Evolutionary conservation across 169 alveolate genomes (phyloP).

Genomic region (Eimeria acervulina): DNA sequence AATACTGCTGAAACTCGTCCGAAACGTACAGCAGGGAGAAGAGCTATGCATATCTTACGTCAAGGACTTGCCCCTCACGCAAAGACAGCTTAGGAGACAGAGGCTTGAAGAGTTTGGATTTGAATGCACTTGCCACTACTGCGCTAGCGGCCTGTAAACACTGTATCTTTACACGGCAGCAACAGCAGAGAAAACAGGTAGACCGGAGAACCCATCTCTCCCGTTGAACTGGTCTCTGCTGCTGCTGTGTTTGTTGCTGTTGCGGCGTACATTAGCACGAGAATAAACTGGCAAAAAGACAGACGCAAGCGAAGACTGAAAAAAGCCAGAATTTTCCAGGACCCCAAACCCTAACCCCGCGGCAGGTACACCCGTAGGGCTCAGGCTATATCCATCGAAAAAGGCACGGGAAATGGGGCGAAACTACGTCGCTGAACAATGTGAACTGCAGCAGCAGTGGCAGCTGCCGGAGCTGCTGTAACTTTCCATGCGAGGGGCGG

Average conservation of each 20-base stretch:
- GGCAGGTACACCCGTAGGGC: conserved; percentile 20
- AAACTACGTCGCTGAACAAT: neutral
- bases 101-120: conserved; percentile 60
- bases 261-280: neutral
- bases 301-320: neutral
- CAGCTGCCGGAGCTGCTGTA: conserved; percentile 14
- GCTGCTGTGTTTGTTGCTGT: conserved; percentile 8
- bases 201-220: too few relatives aligned
- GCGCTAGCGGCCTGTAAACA: conserved; percentile 32
- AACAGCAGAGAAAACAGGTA: too few relatives aligned
- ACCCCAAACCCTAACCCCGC: neutral
- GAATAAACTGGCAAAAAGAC: neutral
- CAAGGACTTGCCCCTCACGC: neutral
- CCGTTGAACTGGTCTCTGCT: neutral
- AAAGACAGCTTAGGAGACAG: conserved; percentile 52
- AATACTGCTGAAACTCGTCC: neutral
- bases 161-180: neutral
- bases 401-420: neutral
- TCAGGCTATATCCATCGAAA: neutral
- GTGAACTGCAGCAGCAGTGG: conserved; percentile 26
- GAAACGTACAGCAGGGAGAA: conserved; percentile 46
- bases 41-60: conserved; percentile 34
- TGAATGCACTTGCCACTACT: conserved; percentile 53
- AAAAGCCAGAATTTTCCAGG: neutral
- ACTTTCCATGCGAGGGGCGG: too few relatives aligned